Base-by-base conservation (phyloP, 192 early-diverging fungal species). In the Coemansia biformis region DNA sequence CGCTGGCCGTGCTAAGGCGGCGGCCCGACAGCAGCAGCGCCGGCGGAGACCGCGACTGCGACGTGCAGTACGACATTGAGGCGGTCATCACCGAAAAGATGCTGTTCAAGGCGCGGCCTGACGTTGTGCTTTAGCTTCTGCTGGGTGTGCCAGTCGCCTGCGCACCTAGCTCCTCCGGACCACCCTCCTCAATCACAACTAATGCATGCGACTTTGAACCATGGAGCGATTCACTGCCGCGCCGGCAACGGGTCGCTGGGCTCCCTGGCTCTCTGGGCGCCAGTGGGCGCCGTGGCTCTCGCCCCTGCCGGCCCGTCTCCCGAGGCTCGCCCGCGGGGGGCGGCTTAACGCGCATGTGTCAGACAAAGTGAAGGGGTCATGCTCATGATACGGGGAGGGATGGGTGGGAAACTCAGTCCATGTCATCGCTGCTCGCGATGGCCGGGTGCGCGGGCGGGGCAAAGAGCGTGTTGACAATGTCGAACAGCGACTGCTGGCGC, bases 401-500 rank as follows among this genome's bases (percentile, higher is more conserved):
- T 12, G 13, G 23, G 28, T 13, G 17, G 8, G 36, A 6, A 8
- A 9, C 3, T 50, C 24, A 72, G 57, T 73, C 70, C 62, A 73
- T 66, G 31, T 36, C 62, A 18, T 73, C 70, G 18, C 42, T 31
- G 21, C 42, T 43, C 19, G 31, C 31, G 22, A 73, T 51, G 10
- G 49, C 46, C 9, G 69, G 51, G 8, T 38, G 63, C 10, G 69
- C 48, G 1, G 63, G 71, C 26, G 63, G 23, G 6, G 63, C 63
- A 41, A 75, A 66, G 5, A 75, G 38, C 41, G 63, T 59, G 44
- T 56, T 66, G 34, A 75, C 63, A 18, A 75, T 62, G 44, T 75
- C 73, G 50, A 69, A 65, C 16, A 69, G 39, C 23, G 64, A 69
- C 46, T 68, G 73, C 54, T 67, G 73, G 42, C 57, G 66, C 26